phyloP scores from a whole-genome alignment of 2,329 filamentous ascomycete genomes.

The Colletotrichum tofieldiae region DNA sequence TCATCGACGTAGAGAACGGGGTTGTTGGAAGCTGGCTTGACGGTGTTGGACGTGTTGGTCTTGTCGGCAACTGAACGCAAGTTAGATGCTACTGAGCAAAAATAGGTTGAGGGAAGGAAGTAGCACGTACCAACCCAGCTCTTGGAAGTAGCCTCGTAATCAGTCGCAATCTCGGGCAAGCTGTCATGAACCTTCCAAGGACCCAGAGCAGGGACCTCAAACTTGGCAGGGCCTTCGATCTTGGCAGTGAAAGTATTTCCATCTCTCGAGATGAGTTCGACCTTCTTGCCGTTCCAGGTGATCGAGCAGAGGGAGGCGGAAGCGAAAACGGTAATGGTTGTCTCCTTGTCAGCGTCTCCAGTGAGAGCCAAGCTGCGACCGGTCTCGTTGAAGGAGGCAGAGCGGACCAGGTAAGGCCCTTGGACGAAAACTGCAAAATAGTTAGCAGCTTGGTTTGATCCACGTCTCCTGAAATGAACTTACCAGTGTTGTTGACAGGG shows the following conservation, averaged over 20 bases:
- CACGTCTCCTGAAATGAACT: constrained; percentile 19
- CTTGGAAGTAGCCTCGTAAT: constrained; percentile 60
- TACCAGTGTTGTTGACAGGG: constrained; percentile 61
- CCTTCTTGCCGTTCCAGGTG: constrained; percentile 66
- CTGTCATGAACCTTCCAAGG: constrained; percentile 65
- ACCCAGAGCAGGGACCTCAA: constrained; percentile 57
- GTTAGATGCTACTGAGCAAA: background rate
- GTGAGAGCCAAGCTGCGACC: constrained; percentile 57
- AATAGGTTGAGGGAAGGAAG: background rate
- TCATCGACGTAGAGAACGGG: constrained; percentile 72
- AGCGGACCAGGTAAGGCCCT: constrained; percentile 68
- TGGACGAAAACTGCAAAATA: constrained; percentile 61
- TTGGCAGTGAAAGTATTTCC: constrained; percentile 50
- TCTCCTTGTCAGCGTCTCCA: constrained; percentile 61
- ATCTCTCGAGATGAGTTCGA: constrained; percentile 47
- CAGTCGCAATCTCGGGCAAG: constrained; percentile 62
- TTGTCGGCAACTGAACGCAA: constrained; percentile 60
- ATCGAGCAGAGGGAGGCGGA: constrained; percentile 61
- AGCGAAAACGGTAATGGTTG: constrained; percentile 63
- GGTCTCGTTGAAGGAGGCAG: constrained; percentile 54
- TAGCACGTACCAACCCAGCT: constrained; percentile 59
- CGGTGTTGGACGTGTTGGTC: constrained; percentile 63
- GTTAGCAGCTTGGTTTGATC: background rate
- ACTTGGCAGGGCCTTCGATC: constrained; percentile 49
- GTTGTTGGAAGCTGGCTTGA: constrained; percentile 64